Evolutionary conservation across 2,329 filamentous ascomycete species (phyloP), one percentile per base, ranked within the genome.

Genomic region (Sclerotinia trifoliorum): DNA sequence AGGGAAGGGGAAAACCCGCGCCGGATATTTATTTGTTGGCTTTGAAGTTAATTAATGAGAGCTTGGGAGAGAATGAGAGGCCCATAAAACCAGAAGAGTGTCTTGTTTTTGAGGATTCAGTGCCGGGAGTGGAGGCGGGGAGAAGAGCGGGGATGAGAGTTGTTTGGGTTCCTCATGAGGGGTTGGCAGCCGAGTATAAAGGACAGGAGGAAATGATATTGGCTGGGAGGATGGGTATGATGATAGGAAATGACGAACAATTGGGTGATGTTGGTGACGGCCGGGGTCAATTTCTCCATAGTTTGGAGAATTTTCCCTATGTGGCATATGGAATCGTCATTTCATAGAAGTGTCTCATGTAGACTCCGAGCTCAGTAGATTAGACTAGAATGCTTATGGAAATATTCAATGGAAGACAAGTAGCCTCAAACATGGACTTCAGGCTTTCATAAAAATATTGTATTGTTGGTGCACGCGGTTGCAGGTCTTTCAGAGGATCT

Each of bases 21-120:
- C 95, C 94, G 0, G 94, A 99, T 80, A 99, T 99, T 73, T 98
- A 96, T 80, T 81, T 96, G 17, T 83, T 98, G 0, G 94, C 95
- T 0, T 82, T 99, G 67, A 83, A 90, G 79, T 91, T 88, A 3
- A 90, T 98, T 78, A 98, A 98, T 80, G 86, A 86, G 54, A 87
- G 87, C 17, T 82, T 96, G 11, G 81, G 82, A 0, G 80, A 83
- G 5, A 87, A 86, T 48, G 88, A 90, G 65, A 81, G 84, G 72
- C 81, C 85, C 69, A 90, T 99, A 71, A 83, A 77, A 66, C 93
- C 93, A 0, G 90, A 91, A 72, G 94, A 98, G 79, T 98, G 95
- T 77, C 83, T 99, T 21, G 95, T 98, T 0, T 98, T 99, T 75
- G 95, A 99, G 80, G 95, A 99, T 79, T 92, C 90, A 57, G 94